Conservation (phyloP, 2,329 filamentous ascomycete species). For the Colletotrichum eleusines region DNA sequence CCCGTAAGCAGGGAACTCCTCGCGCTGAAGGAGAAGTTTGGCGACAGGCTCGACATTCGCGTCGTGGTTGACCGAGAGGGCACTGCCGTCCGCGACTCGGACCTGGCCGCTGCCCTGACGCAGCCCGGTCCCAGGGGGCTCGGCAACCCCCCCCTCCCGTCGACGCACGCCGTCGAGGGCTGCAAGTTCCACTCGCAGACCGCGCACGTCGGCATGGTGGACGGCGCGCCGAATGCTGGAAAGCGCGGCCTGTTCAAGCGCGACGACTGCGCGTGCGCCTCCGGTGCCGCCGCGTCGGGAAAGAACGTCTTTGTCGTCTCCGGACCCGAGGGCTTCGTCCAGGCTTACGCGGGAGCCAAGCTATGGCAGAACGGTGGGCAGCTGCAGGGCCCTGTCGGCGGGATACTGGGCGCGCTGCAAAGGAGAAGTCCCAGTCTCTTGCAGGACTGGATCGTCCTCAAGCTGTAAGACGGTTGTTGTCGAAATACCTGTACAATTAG, state of each 20-base stretch:
- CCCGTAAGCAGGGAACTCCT: conserved; percentile 73
- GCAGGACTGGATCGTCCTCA: conserved; percentile 65
- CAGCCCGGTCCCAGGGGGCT: conserved; percentile 27
- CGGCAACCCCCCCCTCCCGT: conserved; percentile 52
- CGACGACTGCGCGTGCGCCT: conserved; percentile 46
- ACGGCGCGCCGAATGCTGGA: conserved; percentile 41
- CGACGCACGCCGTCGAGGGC: conserved; percentile 44
- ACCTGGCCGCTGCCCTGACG: conserved; percentile 56
- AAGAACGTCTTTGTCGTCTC: conserved; percentile 84
- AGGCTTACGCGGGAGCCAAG: conserved; percentile 84
- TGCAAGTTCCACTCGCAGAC: conserved; percentile 49
- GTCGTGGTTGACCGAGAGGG: conserved; percentile 88
- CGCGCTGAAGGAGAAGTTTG: conserved; percentile 69
- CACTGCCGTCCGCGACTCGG: conserved; percentile 69
- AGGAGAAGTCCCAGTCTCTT: conserved; percentile 54
- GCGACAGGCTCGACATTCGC: conserved; percentile 70
- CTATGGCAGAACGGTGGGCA: conserved; percentile 79
- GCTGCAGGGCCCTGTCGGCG: conserved; percentile 79
- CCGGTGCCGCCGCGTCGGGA: conserved; percentile 50
- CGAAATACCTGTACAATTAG: not conserved
- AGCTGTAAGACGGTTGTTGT: conserved; percentile 46
- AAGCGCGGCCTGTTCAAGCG: conserved; percentile 9
- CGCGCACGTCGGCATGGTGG: conserved; percentile 42
- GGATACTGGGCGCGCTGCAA: conserved; percentile 73
- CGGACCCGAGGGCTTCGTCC: conserved; percentile 91